These are phyloP conservation scores for Spizellomyces sp. DNA, from an alignment of 192 early-diverging fungal genomes.

Conservation along the genomic window DNA sequence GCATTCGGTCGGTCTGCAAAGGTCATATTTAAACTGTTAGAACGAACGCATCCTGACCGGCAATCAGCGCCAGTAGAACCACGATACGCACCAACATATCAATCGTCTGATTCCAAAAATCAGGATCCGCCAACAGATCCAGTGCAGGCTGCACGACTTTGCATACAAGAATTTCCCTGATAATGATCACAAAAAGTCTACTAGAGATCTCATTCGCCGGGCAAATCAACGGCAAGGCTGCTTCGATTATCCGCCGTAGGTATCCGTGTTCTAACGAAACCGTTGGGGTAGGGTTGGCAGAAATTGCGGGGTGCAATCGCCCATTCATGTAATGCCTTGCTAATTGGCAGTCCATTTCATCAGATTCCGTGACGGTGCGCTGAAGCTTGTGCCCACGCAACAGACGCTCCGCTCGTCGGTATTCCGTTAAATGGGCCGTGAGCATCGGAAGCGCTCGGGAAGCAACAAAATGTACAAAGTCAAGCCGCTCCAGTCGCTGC, in stretches of 20 bases:
- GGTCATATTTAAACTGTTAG: too few relatives aligned
- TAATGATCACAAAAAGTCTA: constrained; percentile 57
- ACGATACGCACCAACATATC: constrained; percentile 43
- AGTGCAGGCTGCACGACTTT: constrained; percentile 71
- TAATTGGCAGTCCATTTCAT: constrained; percentile 59
- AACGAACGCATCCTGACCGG: too few relatives aligned
- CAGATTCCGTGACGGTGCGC: constrained; percentile 46
- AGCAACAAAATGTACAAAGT: constrained; percentile 64
- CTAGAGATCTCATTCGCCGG: constrained; percentile 61
- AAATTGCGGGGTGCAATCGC: constrained; percentile 59
- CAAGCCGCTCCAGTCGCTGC: constrained; percentile 52
- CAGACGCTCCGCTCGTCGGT: constrained; percentile 58
- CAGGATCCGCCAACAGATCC: constrained; percentile 74
- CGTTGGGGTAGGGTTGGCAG: constrained; percentile 10
- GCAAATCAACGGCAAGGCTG: constrained; percentile 66
- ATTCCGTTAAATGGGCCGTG: constrained; percentile 72
- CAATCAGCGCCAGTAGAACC: background rate
- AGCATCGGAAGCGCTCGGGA: constrained; percentile 67
- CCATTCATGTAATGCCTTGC: constrained; percentile 59
- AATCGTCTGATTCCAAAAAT: constrained; percentile 86
- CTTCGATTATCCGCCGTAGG: constrained; percentile 63
- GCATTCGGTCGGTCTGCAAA: too few relatives aligned
- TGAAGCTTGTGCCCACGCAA: constrained; percentile 33
- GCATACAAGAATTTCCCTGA: constrained; percentile 76
- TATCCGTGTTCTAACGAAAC: constrained; percentile 45